Conservation (phyloP, 2,329 filamentous ascomycete genomes). For the Penicillium sclerotiorum region DNA sequence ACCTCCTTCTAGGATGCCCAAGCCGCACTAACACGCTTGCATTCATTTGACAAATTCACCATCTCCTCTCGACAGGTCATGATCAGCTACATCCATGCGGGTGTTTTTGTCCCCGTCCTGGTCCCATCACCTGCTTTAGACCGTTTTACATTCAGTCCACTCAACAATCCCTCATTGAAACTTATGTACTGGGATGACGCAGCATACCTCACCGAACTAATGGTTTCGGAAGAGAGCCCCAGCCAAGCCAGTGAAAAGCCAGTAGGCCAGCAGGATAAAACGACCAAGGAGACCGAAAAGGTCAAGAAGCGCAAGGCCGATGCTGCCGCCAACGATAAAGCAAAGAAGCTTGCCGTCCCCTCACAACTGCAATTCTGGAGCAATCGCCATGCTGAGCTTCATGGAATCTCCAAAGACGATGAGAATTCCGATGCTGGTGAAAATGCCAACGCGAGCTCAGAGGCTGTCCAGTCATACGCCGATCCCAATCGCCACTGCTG, state of each 20-base stretch:
- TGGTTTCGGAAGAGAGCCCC: slow-evolving; percentile 50
- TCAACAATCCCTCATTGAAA: slow-evolving; percentile 67
- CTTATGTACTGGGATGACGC: slow-evolving; percentile 77
- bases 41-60: slow-evolving; percentile 73
- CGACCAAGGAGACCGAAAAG: slow-evolving; percentile 46
- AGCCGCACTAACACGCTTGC: slow-evolving; percentile 71
- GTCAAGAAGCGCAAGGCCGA: slow-evolving; percentile 52
- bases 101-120: slow-evolving; percentile 77
- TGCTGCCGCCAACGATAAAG: slow-evolving; percentile 33
- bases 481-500: slow-evolving; percentile 62
- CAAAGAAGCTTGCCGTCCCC: slow-evolving; percentile 56
- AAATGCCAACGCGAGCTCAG: slow-evolving; percentile 29
- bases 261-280: slow-evolving; percentile 28
- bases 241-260: slow-evolving; percentile 23
- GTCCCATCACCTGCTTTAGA: slow-evolving; percentile 61
- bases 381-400: slow-evolving; percentile 69
- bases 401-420: slow-evolving; percentile 50
- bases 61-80: slow-evolving; percentile 73
- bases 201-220: slow-evolving; percentile 68
- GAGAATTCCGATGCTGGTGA: slow-evolving; percentile 24
- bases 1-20: slow-evolving; percentile 61
- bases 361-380: slow-evolving; percentile 73
- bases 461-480: slow-evolving; percentile 59
- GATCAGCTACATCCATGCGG: slow-evolving; percentile 77
- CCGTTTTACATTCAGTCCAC: slow-evolving; percentile 68